Conservation (phyloP, 2,329 filamentous ascomycete species). For the Colletotrichum orbiculare region DNA sequence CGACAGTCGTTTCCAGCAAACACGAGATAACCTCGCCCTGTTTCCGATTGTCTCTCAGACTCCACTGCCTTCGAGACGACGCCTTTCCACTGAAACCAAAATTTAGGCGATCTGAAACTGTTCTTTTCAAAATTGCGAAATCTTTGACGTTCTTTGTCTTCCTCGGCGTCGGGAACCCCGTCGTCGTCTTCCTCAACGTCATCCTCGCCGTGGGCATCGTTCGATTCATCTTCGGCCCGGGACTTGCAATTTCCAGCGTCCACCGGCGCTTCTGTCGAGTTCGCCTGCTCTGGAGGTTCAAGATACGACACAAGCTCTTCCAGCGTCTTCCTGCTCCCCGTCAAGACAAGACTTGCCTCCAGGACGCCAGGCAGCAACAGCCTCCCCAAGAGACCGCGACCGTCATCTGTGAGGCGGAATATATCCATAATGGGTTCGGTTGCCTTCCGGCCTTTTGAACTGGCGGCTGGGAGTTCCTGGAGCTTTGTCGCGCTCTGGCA, state of each 20-base stretch:
- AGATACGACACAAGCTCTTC: background rate
- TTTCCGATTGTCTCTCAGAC: background rate
- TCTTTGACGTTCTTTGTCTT: background rate
- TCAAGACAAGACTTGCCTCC: slow-evolving; percentile 15
- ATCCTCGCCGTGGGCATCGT: background rate
- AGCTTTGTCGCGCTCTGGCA: background rate
- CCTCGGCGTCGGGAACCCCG: background rate
- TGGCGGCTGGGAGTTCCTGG: background rate
- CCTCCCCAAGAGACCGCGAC: slow-evolving; percentile 9
- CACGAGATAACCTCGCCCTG: slow-evolving; percentile 26
- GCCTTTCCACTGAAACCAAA: slow-evolving; percentile 33
- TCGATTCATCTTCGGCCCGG: background rate
- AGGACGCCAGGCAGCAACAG: slow-evolving; percentile 4
- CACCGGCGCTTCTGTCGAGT: too few relatives aligned
- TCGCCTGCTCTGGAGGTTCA: background rate
- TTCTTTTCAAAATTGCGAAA: slow-evolving; percentile 30
- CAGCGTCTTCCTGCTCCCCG: slow-evolving; percentile 23
- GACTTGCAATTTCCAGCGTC: too few relatives aligned
- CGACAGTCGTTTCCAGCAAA: slow-evolving; percentile 29
- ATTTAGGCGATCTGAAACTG: slow-evolving; percentile 30
- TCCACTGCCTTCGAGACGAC: background rate
- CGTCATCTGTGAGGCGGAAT: slow-evolving; percentile 25
- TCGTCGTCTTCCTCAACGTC: background rate
- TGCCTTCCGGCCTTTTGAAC: background rate
- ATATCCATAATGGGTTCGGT: slow-evolving; percentile 3